Conservation (phyloP, 805 yeast species). For the Pichia phayaonensis region DNA sequence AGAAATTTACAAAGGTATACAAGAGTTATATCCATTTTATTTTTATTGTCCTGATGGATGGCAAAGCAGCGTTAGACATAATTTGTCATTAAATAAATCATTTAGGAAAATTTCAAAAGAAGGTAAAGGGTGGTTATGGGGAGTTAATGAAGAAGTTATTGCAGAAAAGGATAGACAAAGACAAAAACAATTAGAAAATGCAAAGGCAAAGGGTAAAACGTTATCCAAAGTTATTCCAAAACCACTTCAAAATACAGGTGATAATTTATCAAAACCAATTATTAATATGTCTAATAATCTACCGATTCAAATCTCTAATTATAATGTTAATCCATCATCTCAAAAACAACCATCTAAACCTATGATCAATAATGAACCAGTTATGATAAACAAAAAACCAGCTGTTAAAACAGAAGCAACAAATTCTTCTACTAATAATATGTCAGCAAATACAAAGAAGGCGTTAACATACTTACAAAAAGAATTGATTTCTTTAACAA, state of each 20-base stretch:
- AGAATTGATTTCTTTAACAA: conserved; percentile 73
- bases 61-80: conserved; percentile 93
- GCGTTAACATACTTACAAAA: conserved; percentile 80
- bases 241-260: not conserved
- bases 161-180: conserved; percentile 70
- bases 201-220: conserved; percentile 25
- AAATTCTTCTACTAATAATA: not conserved
- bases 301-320: not conserved
- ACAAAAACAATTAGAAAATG: conserved; percentile 57
- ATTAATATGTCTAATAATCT: not conserved
- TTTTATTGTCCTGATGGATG: conserved; percentile 94
- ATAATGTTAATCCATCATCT: not conserved
- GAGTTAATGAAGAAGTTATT: conserved; percentile 76
- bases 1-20: conserved; percentile 81
- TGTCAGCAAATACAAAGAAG: conserved; percentile 42
- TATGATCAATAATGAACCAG: not conserved
- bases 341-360: not conserved
- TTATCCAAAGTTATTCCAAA: not conserved
- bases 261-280: not conserved
- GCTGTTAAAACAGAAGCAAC: conserved; percentile 4
- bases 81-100: conserved; percentile 76
- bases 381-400: not conserved
- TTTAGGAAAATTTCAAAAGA: conserved; percentile 76
- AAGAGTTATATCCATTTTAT: conserved; percentile 84
- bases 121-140: conserved; percentile 96